Base-by-base conservation (phyloP, 352 stramenopile species). In the Pythium aphanidermatum region DNA sequence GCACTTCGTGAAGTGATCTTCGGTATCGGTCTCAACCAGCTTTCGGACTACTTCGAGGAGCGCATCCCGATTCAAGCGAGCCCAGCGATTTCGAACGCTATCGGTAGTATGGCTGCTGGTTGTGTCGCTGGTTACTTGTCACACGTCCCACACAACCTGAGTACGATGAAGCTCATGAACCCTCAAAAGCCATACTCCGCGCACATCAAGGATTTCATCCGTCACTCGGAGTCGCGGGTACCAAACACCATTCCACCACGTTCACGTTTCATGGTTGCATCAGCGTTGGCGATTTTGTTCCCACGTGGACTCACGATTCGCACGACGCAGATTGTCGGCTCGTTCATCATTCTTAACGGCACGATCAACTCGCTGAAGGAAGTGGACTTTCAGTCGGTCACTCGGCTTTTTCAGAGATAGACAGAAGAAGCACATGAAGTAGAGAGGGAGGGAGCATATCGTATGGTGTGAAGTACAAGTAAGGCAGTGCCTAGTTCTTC, bases 81-180 rank as follows among this genome's bases (percentile, higher is more conserved):
- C 36, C 65, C 81, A 8, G 73, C 83, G 17, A 58, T 96, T 40
- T 89, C 79, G 43, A 97, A 97, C 58, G 84, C 88, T 12, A 58
- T 89, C 39, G 90, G 83, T 34, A 93, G 74, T 58, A 79, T 97
- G 54, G 65, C 76, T 29, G 86, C 87, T 8, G 92, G 92, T 55
- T 81, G 96, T 16, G 70, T 97, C 16, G 83, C 86, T 5, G 92
- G 92, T 14, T 98, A 98, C 60, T 64, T 97, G 26, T 95, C 76
- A 27, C 92, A 98, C 67, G 87, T 98, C 29, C 92, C 92, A 49
- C 92, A 98, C 76, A 97, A 97, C 63, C 57, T 98, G 16, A 96
- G 83, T n/a, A 98, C 90, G 36, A 86, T 97, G 59, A 97, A 97
- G 68, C 70, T 98, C 25, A 86, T 98, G 70, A 80, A 97, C 60